Evolutionary conservation across 2,329 filamentous ascomycete species (phyloP).

Genomic region (Hypoxylon sp.): DNA sequence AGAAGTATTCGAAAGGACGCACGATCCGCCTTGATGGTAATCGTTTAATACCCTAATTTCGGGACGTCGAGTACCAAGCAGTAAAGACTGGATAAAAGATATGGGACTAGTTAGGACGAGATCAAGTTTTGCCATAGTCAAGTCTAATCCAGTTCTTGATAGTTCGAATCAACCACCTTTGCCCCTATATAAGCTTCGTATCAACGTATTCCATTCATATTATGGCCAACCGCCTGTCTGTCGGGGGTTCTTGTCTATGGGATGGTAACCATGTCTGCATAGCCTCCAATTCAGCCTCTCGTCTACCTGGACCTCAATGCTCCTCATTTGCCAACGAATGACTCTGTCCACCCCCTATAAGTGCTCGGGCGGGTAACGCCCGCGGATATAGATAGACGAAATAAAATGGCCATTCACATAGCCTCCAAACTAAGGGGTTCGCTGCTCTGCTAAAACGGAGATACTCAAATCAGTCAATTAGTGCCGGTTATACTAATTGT

Average conservation of each 20-base stretch:
- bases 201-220: constrained; percentile 30
- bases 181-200: constrained; percentile 21
- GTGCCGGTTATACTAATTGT: background rate
- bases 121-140: constrained; percentile 30
- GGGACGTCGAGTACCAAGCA: constrained; percentile 5
- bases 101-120: constrained; percentile 8
- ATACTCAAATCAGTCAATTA: constrained; percentile 25
- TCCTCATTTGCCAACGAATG: constrained; percentile 42
- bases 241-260: constrained; percentile 23
- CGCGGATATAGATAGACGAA: constrained; percentile 41
- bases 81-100: constrained; percentile 8
- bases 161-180: constrained; percentile 14
- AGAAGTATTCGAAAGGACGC: constrained; percentile 9
- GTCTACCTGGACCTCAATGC: constrained; percentile 20
- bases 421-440: constrained; percentile 39
- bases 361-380: constrained; percentile 21
- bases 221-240: constrained; percentile 22
- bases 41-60: constrained; percentile 31
- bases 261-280: constrained; percentile 18
- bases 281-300: constrained; percentile 12
- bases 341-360: constrained; percentile 30
- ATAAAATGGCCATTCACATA: constrained; percentile 40
- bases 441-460: constrained; percentile 46
- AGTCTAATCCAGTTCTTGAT: constrained; percentile 29
- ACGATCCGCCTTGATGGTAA: constrained; percentile 43